Base-by-base conservation (phyloP, 768 basidiomycete genomes). In the Ramaria sp. region DNA sequence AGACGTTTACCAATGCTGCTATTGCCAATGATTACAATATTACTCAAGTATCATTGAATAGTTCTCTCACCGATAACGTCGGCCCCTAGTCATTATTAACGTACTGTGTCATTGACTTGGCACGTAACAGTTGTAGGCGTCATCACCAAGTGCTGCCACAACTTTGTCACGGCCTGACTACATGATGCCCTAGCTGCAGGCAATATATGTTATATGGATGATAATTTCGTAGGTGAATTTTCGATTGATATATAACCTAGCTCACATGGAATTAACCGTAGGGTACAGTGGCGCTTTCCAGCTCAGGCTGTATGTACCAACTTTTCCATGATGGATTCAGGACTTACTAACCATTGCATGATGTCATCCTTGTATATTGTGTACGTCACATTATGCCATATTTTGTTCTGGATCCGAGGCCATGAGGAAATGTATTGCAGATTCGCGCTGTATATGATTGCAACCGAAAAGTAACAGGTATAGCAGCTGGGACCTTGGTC, bases 361-460 rank as follows among this genome's bases (percentile, higher is more conserved):
- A n/a, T 6, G 43, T 45, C 22, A 45, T 45, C 22, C 43, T 45
- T n/a, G 7, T n/a, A 24, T n/a, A 4, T 24, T 15, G 43, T n/a
- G 43, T 45, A 15, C 4, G 43, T 15, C 43, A 45, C 11, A 45
- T 24, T 45, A n/a, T 15, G n/a, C n/a, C n/a, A n/a, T n/a, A n/a
- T n/a, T n/a, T n/a, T n/a, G n/a, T n/a, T n/a, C n/a, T n/a, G n/a
- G n/a, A n/a, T n/a, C n/a, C n/a, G n/a, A n/a, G n/a, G n/a, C n/a
- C n/a, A n/a, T n/a, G n/a, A n/a, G n/a, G n/a, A n/a, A n/a, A n/a
- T n/a, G n/a, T n/a, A n/a, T 11, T 45, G n/a, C 43, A 45, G 43
- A 24, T 45, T 15, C 22, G 80, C 65, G 82, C 81, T 1, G 68
- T 84, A 59, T 83, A 81, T 64, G 75, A 74, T 51, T 63, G 79